phyloP scores from a whole-genome alignment of 306 rosid genomes.

The Comarum palustre region DNA sequence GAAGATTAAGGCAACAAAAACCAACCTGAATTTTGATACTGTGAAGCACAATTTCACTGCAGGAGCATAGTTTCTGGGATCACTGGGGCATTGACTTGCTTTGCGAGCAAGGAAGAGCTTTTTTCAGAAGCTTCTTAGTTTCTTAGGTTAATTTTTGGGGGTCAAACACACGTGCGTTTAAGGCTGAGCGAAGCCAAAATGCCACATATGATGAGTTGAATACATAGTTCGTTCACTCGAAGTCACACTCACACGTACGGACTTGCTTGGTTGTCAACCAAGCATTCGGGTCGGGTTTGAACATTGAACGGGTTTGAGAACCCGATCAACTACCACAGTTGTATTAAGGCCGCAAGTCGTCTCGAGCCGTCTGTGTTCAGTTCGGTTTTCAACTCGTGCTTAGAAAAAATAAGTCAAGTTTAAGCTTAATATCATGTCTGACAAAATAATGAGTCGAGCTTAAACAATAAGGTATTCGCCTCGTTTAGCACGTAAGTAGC shows the following conservation, averaged over 20 bases:
- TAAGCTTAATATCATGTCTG: no score
- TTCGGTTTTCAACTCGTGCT: no score
- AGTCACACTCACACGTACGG: slow-evolving; percentile 12
- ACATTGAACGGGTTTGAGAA: neutral
- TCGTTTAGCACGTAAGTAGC: no score
- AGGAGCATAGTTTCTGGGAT: slow-evolving; percentile 22
- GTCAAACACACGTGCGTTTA: slow-evolving; percentile 60
- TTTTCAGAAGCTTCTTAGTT: slow-evolving; percentile 32
- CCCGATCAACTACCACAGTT: no score
- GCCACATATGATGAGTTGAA: slow-evolving; percentile 14
- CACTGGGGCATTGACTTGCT: slow-evolving; percentile 18
- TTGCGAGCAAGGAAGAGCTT: neutral
- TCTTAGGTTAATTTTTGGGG: slow-evolving; percentile 30
- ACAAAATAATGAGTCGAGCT: no score
- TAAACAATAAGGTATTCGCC: no score
- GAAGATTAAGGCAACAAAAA: slow-evolving; percentile 7
- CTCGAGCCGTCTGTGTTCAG: no score
- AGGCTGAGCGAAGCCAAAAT: neutral
- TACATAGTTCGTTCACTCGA: neutral
- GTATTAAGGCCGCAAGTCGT: no score
- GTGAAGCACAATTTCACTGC: slow-evolving; percentile 12
- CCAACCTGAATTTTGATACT: slow-evolving; percentile 35
- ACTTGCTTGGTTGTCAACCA: neutral
- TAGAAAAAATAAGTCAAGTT: no score
- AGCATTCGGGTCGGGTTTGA: slow-evolving; percentile 24